Evolutionary conservation across 495 filamentous ascomycete genomes (phyloP), one percentile per base, ranked within the genome.

Genomic region (Cercophora sp.): DNA sequence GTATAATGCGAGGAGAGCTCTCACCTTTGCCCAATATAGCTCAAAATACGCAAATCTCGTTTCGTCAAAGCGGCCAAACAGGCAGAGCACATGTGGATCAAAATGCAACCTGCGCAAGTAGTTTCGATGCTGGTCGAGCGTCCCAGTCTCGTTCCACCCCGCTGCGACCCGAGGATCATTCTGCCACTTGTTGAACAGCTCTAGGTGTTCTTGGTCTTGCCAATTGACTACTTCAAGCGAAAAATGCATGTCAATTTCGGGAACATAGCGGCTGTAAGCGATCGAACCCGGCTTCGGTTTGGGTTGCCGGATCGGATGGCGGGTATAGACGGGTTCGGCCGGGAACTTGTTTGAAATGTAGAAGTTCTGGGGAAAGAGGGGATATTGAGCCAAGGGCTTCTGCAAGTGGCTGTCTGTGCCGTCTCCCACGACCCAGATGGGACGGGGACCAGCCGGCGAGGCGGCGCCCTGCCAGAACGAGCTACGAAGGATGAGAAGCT

Each of bases 391-490:
- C 16, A 72, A 49, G 68, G 79, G 48, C 65, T 77, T 64, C 15
- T 70, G 76, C 11, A 66, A 56, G 18, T 71, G 55, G 24, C 65
- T 60, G 24, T 59, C 61, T 1, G 71, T 68, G 5, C 56, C 56
- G 11, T 59, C 52, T 1, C 56, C 56, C 3, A 41, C 45, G 1
- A 70, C 67, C 82, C 82, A 85, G 36, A 77, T 78, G 5, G 80
- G 77, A 6, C 81, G 80, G 5, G 81, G 69, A 3, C 81, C 81
- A 20, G 79, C 65, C 13, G 82, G 82, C 5, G 79, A 82, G 5
- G 72, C 82, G 6, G 82, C 82, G 26, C 82, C 82, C 57, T 85
- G 82, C 82, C 82, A 85, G 70, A 85, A 85, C 1, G 80, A 71
- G 34, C 64, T 65, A 19, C 74, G 68, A 23, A 74, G 61, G n/a